A percentile compares a stretch with the other conserved stretches of the same genome.
Evolutionary conservation across 352 stramenopile genomes (phyloP).

Genomic region (Phytophthora ohioensis): DNA sequence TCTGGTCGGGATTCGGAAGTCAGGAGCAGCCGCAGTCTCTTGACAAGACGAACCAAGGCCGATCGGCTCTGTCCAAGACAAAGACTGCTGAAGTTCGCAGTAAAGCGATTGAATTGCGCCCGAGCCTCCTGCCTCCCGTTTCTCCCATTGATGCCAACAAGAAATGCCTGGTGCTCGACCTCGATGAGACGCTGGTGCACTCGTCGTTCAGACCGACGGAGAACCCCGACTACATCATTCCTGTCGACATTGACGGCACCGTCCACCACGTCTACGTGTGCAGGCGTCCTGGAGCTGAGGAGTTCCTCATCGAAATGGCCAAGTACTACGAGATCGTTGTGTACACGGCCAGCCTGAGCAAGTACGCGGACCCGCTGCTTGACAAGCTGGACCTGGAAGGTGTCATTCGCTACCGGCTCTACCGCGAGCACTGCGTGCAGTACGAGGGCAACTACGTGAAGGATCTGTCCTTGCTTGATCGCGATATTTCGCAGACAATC

Average conservation of each 20-base stretch:
- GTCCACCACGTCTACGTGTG: slow-evolving; percentile 91
- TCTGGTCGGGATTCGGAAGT: slow-evolving; percentile 69
- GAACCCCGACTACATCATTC: slow-evolving; percentile 97
- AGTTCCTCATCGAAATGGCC: slow-evolving; percentile 96
- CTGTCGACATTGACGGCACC: slow-evolving; percentile 94
- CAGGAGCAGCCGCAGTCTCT: slow-evolving; percentile 58
- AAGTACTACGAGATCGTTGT: slow-evolving; percentile 99
- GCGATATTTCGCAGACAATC: slow-evolving; percentile 94
- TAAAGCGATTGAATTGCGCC: slow-evolving; percentile 54
- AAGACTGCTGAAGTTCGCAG: slow-evolving; percentile 14
- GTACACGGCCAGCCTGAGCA: slow-evolving; percentile 98
- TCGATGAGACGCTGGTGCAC: slow-evolving; percentile 99
- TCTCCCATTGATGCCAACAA: slow-evolving; percentile 68
- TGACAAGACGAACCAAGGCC: slow-evolving; percentile 36
- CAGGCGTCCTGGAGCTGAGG: slow-evolving; percentile 94
- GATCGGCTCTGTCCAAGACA: slow-evolving; percentile 31
- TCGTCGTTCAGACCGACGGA: slow-evolving; percentile 95
- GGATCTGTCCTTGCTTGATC: slow-evolving; percentile 95
- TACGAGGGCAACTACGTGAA: slow-evolving; percentile 98
- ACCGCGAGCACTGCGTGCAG: slow-evolving; percentile 96
- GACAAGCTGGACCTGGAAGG: slow-evolving; percentile 95
- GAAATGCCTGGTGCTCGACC: slow-evolving; percentile 94
- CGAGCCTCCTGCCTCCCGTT: slow-evolving; percentile 64
- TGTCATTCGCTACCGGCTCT: slow-evolving; percentile 91
- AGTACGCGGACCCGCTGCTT: slow-evolving; percentile 97